Evolutionary conservation across 192 early-diverging fungal genomes (phyloP), one percentile per base, ranked within the genome.

Genomic region (Borealophlyctis nickersoniae): DNA sequence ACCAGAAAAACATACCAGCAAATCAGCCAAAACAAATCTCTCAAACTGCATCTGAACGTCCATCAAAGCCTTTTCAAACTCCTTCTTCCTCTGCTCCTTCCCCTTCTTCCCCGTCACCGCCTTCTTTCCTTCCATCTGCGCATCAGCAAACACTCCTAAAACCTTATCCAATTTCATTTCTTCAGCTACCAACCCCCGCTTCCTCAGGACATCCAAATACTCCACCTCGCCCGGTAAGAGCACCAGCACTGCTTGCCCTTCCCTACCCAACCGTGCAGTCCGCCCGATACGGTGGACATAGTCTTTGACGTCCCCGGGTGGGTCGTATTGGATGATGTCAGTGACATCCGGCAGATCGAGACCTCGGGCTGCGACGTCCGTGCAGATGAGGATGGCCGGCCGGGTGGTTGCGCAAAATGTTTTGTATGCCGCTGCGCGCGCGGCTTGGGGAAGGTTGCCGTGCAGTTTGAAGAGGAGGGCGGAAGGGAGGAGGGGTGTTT

Each of bases 201-300:
- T 69, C 65, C 73, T 78, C 62, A 98, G 72, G 59, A 98, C 86
- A 28, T 92, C 69, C 9, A 80, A 32, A 52, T 83, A 80, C 34
- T 66, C 68, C 30, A 59, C 39, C 73, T 99, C 97, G 77, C 88
- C 90, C 13, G 97, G 97, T 60, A 96, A 63, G 23, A 98, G 75
- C 65, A 99, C 93, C 29, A 94, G 58, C 14, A 87, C 67, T 0
- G 97, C 94, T 55, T 87, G 81, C 60, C 97, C 97, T 28, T 86
- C 81, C 45, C 89, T 82, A 36, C 97, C 97, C 7, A 97, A 72
- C 63, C 97, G 90, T 24, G 97, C 97, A 22, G 97, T 99, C 33
- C 97, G 88, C 30, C 97, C 97, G 19, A 94, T 89, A 60, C 97
- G 88, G 79, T 99, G 97, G 34, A 98, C 90, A 73, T 99, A 99